Evolutionary conservation across 306 rosid genomes (phyloP), one percentile per base, ranked within the genome.

Genomic region (Ormosia semicastrata): DNA sequence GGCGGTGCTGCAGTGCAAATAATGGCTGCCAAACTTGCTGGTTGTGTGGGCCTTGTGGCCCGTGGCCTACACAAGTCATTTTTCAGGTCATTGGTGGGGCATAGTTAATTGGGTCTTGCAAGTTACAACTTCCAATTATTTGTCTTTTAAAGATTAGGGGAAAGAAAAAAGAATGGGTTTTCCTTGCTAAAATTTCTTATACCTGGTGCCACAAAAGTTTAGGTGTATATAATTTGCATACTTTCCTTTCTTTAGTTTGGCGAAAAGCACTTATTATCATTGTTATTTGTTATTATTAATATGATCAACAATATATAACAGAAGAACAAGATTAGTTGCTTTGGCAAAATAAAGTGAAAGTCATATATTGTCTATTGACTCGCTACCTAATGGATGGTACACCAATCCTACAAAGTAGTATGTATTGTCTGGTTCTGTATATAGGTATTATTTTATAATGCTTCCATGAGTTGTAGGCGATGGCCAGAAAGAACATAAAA

Each of bases 391-490:
- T 75, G 65, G 54, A 66, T 56, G 70, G 50, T 44, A 66, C 53
- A 43, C 64, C 29, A 75, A 47, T 75, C 81, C 74, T 29, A 47
- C 18, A 64, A 80, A n/a, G 7, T 36, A 10, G 8, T 10, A 5
- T 9, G 70, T 29, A 10, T 15, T 68, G 81, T 75, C 62, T 41
- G 18, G 13, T 75, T 84, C 49, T 76, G 59, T 64, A n/a, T 34
- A 41, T 41, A 37, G 71, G 57, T 14, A 66, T 8, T 65, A 13
- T 33, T 7, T 39, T 13, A 52, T 72, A 47, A 56, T 30, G 32
- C 36, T 32, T 66, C 75, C 46, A 50, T 72, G 66, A 46, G 54
- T 60, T 41, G 49, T 75, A 41, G 63, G 66, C 56, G 15, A 75
- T 15, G 14, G 8, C 52, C 46, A 12, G 18, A 72, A 68, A 40